Conservation (phyloP, 148 eudicot species). For the Simmondsia chinensis region DNA sequence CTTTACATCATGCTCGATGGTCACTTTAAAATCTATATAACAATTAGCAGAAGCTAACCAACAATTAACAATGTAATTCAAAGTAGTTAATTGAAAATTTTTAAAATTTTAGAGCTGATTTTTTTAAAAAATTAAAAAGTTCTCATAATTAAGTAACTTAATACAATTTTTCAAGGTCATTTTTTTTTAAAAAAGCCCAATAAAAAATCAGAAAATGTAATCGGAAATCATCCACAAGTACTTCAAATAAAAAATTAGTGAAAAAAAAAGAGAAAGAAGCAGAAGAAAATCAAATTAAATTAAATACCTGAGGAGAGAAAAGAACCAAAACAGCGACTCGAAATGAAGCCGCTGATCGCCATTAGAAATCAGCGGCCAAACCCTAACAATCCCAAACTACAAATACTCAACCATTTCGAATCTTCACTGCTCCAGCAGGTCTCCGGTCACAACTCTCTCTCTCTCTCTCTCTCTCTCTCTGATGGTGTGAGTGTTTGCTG, state of each 20-base stretch:
- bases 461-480: background rate
- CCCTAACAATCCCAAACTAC: background rate
- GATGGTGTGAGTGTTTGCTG: background rate
- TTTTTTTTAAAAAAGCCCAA: too few relatives aligned
- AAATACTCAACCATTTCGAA: constrained; percentile 6
- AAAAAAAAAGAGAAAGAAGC: background rate
- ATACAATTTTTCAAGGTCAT: too few relatives aligned
- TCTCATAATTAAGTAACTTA: too few relatives aligned
- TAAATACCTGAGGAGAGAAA: constrained; percentile 52
- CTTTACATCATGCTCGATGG: too few relatives aligned
- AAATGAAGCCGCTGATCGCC: constrained; percentile 79
- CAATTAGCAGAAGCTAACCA: background rate
- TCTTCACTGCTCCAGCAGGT: background rate
- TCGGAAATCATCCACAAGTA: too few relatives aligned
- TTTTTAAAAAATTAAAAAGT: too few relatives aligned
- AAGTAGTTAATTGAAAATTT: too few relatives aligned
- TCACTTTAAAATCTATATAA: background rate
- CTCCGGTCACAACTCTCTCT: constrained; percentile 6
- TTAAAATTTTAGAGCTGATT: too few relatives aligned
- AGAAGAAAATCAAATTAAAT: background rate
- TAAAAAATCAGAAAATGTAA: too few relatives aligned
- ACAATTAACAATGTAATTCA: too few relatives aligned
- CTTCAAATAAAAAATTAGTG: background rate
- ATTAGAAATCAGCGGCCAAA: constrained; percentile 18
- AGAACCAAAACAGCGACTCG: constrained; percentile 51